These are phyloP conservation scores for Pestalotiopsis sp. DNA, from an alignment of 2,329 filamentous ascomycete genomes.

Conservation along the genomic window DNA sequence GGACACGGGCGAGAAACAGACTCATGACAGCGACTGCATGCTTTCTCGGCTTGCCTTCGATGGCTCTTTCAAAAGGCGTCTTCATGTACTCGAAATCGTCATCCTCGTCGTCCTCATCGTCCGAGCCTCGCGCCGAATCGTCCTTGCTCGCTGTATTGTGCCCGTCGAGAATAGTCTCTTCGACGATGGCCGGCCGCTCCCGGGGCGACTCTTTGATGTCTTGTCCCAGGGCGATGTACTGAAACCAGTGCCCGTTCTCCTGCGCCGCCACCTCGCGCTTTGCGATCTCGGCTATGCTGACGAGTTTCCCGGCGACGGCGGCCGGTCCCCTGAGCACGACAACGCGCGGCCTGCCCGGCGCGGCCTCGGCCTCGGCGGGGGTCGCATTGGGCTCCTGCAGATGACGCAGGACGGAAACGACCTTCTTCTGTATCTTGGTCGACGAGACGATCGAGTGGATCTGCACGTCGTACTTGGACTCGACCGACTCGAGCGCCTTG, in stretches of 20 bases:
- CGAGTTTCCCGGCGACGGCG: slow-evolving; percentile 62
- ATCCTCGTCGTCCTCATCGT: slow-evolving; percentile 34
- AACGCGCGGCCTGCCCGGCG: slow-evolving; percentile 34
- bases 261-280: slow-evolving; percentile 56
- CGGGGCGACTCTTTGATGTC: slow-evolving; percentile 33
- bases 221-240: slow-evolving; percentile 61
- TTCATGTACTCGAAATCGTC: slow-evolving; percentile 61
- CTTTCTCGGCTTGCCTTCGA: slow-evolving; percentile 47
- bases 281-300: slow-evolving; percentile 68
- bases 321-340: slow-evolving; percentile 52
- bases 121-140: slow-evolving; percentile 37
- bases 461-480: slow-evolving; percentile 51
- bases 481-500: slow-evolving; percentile 45
- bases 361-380: slow-evolving; percentile 23
- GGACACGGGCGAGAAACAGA: slow-evolving; percentile 57
- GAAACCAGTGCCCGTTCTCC: slow-evolving; percentile 46
- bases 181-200: slow-evolving; percentile 38
- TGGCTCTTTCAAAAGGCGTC: slow-evolving; percentile 57
- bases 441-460: slow-evolving; percentile 60
- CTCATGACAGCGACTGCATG: slow-evolving; percentile 58
- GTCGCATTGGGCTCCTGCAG: slow-evolving; percentile 33
- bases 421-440: slow-evolving; percentile 59
- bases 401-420: slow-evolving; percentile 47
- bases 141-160: slow-evolving; percentile 31
- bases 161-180: slow-evolving; percentile 43